Evolutionary conservation across 495 filamentous ascomycete species (phyloP).

Genomic region (Neurospora sp.): DNA sequence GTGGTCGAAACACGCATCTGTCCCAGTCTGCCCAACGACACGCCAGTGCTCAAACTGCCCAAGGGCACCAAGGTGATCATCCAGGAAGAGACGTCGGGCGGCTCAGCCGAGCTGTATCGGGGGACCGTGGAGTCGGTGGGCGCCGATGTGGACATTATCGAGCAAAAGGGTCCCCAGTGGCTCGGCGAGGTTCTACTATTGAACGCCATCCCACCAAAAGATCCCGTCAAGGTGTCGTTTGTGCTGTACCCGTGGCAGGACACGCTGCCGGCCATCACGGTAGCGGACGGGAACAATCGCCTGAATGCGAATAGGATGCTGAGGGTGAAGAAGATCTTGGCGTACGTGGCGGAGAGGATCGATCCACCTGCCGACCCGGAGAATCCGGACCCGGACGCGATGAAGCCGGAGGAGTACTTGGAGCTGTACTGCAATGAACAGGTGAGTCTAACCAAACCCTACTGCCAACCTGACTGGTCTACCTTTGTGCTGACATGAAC

Average conservation of each 20-base stretch:
- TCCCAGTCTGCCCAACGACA: constrained; percentile 74
- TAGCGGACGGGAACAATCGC: constrained; percentile 65
- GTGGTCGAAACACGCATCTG: constrained; percentile 54
- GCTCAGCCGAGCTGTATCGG: constrained; percentile 83
- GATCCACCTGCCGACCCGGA: constrained; percentile 46
- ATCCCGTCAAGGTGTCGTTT: constrained; percentile 90
- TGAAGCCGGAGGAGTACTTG: constrained; percentile 84
- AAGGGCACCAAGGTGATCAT: constrained; percentile 77
- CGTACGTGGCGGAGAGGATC: constrained; percentile 85
- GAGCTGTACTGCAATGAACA: constrained; percentile 90
- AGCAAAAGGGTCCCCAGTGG: constrained; percentile 81
- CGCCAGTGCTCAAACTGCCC: constrained; percentile 74
- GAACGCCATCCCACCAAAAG: constrained; percentile 78
- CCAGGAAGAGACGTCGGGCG: constrained; percentile 88
- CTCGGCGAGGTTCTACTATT: constrained; percentile 79
- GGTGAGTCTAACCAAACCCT: constrained; percentile 39
- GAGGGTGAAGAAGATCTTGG: constrained; percentile 86
- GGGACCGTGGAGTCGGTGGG: constrained; percentile 74
- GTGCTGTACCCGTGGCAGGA: constrained; percentile 78
- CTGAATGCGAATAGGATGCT: constrained; percentile 97
- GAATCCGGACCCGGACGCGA: constrained; percentile 43
- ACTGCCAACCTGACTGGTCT: background rate
- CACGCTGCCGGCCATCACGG: constrained; percentile 56
- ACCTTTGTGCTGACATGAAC: constrained; percentile 9
- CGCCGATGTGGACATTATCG: constrained; percentile 69